Evolutionary conservation across 805 yeast genomes (phyloP).

Genomic region (Spathaspora boniae): DNA sequence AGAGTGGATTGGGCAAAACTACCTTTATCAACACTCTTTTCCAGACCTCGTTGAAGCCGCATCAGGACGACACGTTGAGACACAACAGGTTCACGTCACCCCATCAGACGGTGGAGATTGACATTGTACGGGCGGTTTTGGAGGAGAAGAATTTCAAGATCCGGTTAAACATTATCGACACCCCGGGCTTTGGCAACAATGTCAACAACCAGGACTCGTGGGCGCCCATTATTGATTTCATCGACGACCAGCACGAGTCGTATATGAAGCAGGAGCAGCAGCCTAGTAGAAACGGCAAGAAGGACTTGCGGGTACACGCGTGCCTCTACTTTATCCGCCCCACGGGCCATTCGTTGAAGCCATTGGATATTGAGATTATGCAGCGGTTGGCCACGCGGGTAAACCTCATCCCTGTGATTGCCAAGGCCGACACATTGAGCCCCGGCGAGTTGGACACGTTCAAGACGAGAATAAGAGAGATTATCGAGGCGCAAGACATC

Average conservation of each 20-base stretch:
- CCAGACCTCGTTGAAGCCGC: constrained; percentile 65
- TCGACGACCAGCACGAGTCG: constrained; percentile 86
- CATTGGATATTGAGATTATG: constrained; percentile 87
- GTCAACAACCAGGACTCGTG: constrained; percentile 82
- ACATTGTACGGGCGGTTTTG: constrained; percentile 71
- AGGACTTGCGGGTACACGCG: constrained; percentile 87
- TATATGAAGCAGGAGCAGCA: constrained; percentile 93
- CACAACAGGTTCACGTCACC: constrained; percentile 51
- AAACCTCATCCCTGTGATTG: constrained; percentile 84
- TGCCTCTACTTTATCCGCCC: constrained; percentile 89
- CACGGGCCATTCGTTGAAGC: constrained; percentile 82
- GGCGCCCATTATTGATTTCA: constrained; percentile 83
- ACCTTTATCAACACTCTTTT: constrained; percentile 85
- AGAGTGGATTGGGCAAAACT: constrained; percentile 89
- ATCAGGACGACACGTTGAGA: constrained; percentile 52
- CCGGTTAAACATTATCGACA: constrained; percentile 78
- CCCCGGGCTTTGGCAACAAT: constrained; percentile 93
- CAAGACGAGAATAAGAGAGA: constrained; percentile 74
- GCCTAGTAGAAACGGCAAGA: constrained; percentile 63
- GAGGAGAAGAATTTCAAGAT: constrained; percentile 81
- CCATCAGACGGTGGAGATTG: constrained; percentile 73
- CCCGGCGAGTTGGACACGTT: constrained; percentile 65
- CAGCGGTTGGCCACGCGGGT: constrained; percentile 75
- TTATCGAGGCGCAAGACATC: constrained; percentile 80
- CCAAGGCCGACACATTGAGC: constrained; percentile 83